phyloP scores from a whole-genome alignment of 2,329 filamentous ascomycete species.

The Claviceps monticola region DNA sequence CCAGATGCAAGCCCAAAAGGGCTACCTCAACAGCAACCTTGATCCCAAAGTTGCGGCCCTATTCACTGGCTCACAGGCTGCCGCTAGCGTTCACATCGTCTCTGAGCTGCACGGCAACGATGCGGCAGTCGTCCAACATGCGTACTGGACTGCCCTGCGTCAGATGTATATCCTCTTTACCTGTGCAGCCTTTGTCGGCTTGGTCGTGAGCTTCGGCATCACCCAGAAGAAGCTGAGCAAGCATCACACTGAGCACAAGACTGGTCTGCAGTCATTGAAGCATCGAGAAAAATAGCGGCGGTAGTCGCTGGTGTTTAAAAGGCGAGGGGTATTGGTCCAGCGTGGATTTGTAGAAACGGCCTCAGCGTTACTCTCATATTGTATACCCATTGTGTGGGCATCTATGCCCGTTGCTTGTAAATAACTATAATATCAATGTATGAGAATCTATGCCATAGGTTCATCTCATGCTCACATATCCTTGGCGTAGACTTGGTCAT shows the following conservation, averaged over 20 bases:
- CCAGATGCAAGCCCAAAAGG: slow-evolving; percentile 45
- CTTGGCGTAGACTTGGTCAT: too few species aligned
- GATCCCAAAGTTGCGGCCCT: slow-evolving; percentile 33
- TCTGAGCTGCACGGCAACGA: slow-evolving; percentile 33
- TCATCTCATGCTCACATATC: too few species aligned
- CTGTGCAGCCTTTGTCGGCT: slow-evolving; percentile 31
- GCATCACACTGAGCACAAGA: slow-evolving; percentile 44
- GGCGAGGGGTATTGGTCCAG: too few species aligned
- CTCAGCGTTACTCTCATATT: too few species aligned
- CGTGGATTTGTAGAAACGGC: too few species aligned
- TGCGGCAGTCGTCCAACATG: slow-evolving; percentile 26
- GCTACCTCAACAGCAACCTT: slow-evolving; percentile 33
- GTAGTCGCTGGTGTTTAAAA: neutral
- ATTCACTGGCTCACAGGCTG: slow-evolving; percentile 45
- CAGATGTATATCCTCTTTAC: slow-evolving; percentile 47
- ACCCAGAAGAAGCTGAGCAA: slow-evolving; percentile 36
- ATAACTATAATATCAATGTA: too few species aligned
- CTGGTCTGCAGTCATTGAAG: slow-evolving; percentile 34
- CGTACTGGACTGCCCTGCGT: slow-evolving; percentile 35
- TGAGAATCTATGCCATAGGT: too few species aligned
- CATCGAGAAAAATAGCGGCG: slow-evolving; percentile 11
- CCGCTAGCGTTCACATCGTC: slow-evolving; percentile 46
- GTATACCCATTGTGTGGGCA: too few species aligned
- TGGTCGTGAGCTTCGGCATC: slow-evolving; percentile 34
- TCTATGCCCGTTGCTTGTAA: too few species aligned